Base-by-base conservation (phyloP, 2,329 filamentous ascomycete species). In the Ophiostoma quercus region DNA sequence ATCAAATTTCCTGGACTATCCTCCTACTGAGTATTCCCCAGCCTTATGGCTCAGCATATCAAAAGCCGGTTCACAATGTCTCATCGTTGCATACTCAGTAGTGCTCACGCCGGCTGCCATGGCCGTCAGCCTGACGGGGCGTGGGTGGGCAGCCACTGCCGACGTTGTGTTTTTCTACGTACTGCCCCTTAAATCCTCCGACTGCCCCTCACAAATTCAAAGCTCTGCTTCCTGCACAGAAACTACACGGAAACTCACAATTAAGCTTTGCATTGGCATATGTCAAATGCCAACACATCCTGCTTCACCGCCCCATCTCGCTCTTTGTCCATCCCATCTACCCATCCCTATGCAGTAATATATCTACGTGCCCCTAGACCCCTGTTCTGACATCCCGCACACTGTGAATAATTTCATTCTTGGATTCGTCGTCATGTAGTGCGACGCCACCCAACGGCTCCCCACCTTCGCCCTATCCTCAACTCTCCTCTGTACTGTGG, bases 401-500 rank as follows among this genome's bases (percentile, higher is more conserved):
- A 62, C 25, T 62, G 14, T 19, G 57, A 32, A 32, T 9, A 62
- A 29, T 57, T 14, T 25, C 25, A 25, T 7, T 16, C 12, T 32
- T 29, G 11, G 57, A 62, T 32, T 62, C 57, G 57, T 62, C 57
- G 57, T 29, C 25, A 62, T 34, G 57, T 62, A 62, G 57, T 29
- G 25, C 57, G 22, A 57, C 51, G n/a, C 51, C 57, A 25, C 22
- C 22, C 57, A 62, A 29, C 57, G 14, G n/a, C 25, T 62, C 25
- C 25, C 57, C 25, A 62, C 51, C 19, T 12, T 41, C 39, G 7
- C 51, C 51, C 22, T 25, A 8, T 25, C 51, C 51, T 57, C 51
- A 25, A 22, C 12, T 12, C 12, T 11, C 32, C 16, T 32, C 25
- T 32, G 39, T 41, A 14, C 39, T n/a, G 7, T 19, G 7, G 7